Evolutionary conservation across 2,329 filamentous ascomycete genomes (phyloP), one percentile per base, ranked within the genome.

Genomic region (Claviceps capensis): DNA sequence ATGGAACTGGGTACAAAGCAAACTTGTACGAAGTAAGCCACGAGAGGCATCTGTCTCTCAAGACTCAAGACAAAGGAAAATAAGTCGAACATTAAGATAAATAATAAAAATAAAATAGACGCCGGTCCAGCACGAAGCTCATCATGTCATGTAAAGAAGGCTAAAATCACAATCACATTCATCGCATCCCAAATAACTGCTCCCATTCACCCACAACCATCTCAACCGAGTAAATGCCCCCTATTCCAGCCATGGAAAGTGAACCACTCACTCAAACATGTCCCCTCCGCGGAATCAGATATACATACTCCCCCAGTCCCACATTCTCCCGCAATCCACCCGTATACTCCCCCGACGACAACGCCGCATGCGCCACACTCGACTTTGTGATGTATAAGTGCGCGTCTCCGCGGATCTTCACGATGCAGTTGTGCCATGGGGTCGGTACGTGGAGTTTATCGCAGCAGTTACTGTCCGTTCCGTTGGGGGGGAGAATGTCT

Each of bases 371-470:
- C 1, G 54, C 51, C 9, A 58, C 54, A 36, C 49, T 57, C 5
- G 56, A 54, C 52, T 60, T 61, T 19, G 60, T 60, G 16, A 59
- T 55, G 23, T 59, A 57, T 7, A 62, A 45, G 14, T 46, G 51
- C 2, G 54, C 34, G 30, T 57, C 55, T 7, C 55, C 57, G 22
- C 59, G 54, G 4, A 61, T 56, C 47, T 61, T 55, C 49, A 68
- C 65, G 34, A 69, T 61, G 44, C 63, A 68, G 55, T 71, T 72
- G 58, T 72, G 69, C 69, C 69, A 72, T 0, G 68, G 69, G 1
- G 69, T 72, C 0, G 69, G 69, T 4, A 71, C 61, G 47, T 67
- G 64, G 1, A 65, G 57, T 7, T 62, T 54, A 17, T 62, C 61
- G 46, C 57, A 53, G 14, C 51, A 57, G 2, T 57, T 47, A 45